These are phyloP conservation scores for thale cress (Arabidopsis thaliana) DNA, from an alignment of 345 rosid genomes.

Conservation along the genomic window DNA sequence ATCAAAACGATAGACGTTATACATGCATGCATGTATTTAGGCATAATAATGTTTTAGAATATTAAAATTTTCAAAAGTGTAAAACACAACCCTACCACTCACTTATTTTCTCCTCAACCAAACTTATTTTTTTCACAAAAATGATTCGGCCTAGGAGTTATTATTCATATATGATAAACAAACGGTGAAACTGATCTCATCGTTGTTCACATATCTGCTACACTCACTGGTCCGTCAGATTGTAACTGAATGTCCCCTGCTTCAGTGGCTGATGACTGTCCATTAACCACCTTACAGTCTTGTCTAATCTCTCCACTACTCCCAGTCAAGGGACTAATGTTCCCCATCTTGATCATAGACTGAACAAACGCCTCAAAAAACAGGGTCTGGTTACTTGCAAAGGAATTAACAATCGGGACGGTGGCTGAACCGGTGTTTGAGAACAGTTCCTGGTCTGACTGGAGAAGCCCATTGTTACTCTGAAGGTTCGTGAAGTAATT, in stretches of 20 bases:
- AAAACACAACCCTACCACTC: constrained; percentile 8
- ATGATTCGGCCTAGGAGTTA: background rate
- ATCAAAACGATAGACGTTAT: background rate
- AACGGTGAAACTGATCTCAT: constrained; percentile 5
- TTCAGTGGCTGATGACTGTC: constrained; percentile 31
- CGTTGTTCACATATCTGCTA: constrained; percentile 26
- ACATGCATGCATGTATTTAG: background rate
- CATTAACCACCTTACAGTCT: constrained; percentile 60
- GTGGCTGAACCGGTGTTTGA: constrained; percentile 57
- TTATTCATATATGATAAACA: constrained; percentile 20
- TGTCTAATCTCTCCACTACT: constrained; percentile 60
- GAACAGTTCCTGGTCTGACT: constrained; percentile 63
- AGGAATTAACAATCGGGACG: constrained; percentile 49
- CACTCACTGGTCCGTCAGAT: constrained; percentile 26
- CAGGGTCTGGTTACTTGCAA: constrained; percentile 49
- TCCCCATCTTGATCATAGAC: constrained; percentile 76
- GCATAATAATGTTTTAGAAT: background rate
- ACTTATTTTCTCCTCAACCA: background rate
- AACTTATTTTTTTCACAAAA: background rate
- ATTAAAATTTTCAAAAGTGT: background rate
- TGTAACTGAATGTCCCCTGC: constrained; percentile 12
- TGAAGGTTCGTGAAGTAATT: constrained; percentile 61
- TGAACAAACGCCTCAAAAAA: constrained; percentile 60
- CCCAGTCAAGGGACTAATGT: constrained; percentile 58
- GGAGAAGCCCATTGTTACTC: constrained; percentile 54